phyloP scores from a whole-genome alignment of 805 yeast species.

The Zygoascus flipseniorum region DNA sequence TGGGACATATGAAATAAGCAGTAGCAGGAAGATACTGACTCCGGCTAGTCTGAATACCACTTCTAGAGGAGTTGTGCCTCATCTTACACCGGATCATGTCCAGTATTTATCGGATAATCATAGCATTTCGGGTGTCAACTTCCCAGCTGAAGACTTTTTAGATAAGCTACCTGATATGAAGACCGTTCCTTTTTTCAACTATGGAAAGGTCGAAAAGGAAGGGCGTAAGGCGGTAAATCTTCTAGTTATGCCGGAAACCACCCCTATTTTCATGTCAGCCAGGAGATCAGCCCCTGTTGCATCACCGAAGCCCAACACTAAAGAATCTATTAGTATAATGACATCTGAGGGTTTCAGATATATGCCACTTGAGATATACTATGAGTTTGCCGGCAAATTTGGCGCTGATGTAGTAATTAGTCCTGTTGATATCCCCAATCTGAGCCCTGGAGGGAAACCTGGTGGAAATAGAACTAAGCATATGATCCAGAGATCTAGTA shows the following conservation, averaged over 20 bases:
- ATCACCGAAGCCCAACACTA: conserved; percentile 28
- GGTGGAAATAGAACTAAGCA: conserved; percentile 31
- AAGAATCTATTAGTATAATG: conserved; percentile 24
- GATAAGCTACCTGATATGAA: conserved; percentile 22
- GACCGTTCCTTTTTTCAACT: conserved; percentile 9
- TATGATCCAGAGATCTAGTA: conserved; percentile 27
- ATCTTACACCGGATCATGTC: conserved; percentile 35
- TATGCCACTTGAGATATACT: conserved; percentile 19
- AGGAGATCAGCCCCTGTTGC: conserved; percentile 27
- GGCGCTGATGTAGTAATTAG: conserved; percentile 28
- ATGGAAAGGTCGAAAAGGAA: conserved; percentile 3
- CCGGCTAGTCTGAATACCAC: conserved; percentile 30
- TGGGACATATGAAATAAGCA: conserved; percentile 15
- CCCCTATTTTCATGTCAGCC: conserved; percentile 23
- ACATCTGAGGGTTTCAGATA: conserved; percentile 31
- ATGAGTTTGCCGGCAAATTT: conserved; percentile 17
- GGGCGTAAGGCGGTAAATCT: conserved; percentile 11
- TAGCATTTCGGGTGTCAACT: conserved; percentile 19
- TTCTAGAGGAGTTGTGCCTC: conserved; percentile 34
- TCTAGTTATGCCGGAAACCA: conserved; percentile 22
- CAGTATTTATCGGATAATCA: conserved; percentile 1
- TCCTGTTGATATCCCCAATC: conserved; percentile 28
- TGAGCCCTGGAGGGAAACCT: conserved; percentile 22
- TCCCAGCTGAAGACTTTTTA: conserved; percentile 32
- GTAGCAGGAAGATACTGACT: conserved; percentile 14